Evolutionary conservation across 2,329 filamentous ascomycete species (phyloP).

Genomic region (Exophiala spinifera): DNA sequence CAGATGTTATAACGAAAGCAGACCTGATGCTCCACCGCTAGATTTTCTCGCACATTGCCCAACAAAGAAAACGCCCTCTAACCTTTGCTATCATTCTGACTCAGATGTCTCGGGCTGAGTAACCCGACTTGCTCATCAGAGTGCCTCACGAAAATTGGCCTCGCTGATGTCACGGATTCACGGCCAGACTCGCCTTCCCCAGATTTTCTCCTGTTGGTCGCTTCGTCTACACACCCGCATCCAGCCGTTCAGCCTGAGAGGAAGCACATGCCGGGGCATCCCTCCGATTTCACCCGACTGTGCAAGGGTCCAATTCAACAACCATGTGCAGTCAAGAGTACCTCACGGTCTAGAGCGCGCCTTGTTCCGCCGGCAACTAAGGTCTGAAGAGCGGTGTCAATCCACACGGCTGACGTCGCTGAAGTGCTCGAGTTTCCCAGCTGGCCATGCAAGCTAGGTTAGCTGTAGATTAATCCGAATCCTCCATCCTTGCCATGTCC

Average conservation of each 20-base stretch:
- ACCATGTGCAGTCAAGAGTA: background rate
- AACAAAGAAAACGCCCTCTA: slow-evolving; percentile 4
- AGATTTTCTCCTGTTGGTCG: background rate
- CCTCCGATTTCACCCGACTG: slow-evolving; percentile 3
- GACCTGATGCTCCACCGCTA: background rate
- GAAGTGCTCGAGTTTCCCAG: background rate
- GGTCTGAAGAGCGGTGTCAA: background rate
- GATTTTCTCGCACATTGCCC: background rate
- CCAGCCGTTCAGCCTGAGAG: background rate
- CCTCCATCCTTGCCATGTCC: slow-evolving; percentile 22
- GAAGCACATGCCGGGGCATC: background rate
- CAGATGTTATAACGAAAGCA: too few species aligned
- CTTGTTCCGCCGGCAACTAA: background rate
- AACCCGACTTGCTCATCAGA: slow-evolving; percentile 7
- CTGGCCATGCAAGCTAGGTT: background rate
- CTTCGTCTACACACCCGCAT: slow-evolving; percentile 3
- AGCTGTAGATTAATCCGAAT: slow-evolving; percentile 12
- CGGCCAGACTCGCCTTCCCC: background rate
- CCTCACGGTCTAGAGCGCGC: background rate
- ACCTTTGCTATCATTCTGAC: slow-evolving; percentile 1
- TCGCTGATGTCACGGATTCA: background rate
- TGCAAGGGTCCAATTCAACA: background rate
- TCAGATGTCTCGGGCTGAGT: slow-evolving; percentile 16
- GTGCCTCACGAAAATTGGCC: background rate
- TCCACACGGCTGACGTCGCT: background rate